Evolutionary conservation across 164 flowering plant genomes (phyloP).

Genomic region (Vitis rupestris): DNA sequence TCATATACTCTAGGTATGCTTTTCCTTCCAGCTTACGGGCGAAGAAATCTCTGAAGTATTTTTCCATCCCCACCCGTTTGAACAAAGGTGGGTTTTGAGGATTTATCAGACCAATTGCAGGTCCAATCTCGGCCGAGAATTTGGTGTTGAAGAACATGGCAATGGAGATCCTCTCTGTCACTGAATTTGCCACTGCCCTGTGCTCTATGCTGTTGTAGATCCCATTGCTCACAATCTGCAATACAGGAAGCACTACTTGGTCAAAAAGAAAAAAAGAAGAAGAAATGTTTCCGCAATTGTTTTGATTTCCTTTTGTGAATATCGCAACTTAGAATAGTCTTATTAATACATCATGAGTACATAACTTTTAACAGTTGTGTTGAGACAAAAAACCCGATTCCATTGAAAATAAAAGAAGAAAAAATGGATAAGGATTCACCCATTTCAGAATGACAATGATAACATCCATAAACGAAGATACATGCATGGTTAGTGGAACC

Average conservation of each 20-base stretch:
- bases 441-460: no score
- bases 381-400: no score
- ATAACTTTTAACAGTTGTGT: no score
- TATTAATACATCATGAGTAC: no score
- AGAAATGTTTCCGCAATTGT: no score
- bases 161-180: slow-evolving; percentile 38
- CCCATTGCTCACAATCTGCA: slow-evolving; percentile 44
- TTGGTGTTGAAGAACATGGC: slow-evolving; percentile 35
- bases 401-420: no score
- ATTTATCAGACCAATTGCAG: slow-evolving; percentile 16
- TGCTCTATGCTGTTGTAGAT: slow-evolving; percentile 39
- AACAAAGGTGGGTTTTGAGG: slow-evolving; percentile 29
- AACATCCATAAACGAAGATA: no score
- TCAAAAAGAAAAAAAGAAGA: no score
- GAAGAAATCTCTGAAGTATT: slow-evolving; percentile 26
- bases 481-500: no score
- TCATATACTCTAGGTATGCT: slow-evolving; percentile 32
- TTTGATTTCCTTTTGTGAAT: no score
- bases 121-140: slow-evolving; percentile 30
- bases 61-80: slow-evolving; percentile 16
- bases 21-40: slow-evolving; percentile 23
- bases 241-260: background rate
- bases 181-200: slow-evolving; percentile 27
- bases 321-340: no score
- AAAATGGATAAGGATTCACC: no score